phyloP scores from a whole-genome alignment of 176 grass and related monocot species.

The Musa schizocarpa region DNA sequence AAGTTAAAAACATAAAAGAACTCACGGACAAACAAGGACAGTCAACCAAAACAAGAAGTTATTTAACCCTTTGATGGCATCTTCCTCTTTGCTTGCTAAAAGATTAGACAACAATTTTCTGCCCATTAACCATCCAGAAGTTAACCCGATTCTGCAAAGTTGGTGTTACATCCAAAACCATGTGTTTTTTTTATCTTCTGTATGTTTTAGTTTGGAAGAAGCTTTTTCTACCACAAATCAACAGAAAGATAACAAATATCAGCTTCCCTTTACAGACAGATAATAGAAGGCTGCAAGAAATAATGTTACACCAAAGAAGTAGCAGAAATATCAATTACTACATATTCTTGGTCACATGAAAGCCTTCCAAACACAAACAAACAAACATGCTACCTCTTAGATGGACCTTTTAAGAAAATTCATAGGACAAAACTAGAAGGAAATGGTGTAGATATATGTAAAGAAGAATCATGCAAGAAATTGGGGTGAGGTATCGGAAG shows the following conservation, averaged over 20 bases:
- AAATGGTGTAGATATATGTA: not conserved
- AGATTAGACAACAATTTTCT: too few species aligned
- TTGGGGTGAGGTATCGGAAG: too few species aligned
- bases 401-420: not conserved
- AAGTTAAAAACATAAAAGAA: not conserved
- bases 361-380: not conserved
- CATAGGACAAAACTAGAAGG: not conserved
- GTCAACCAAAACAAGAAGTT: too few species aligned
- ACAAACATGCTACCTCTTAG: not conserved
- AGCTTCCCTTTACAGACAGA: not conserved
- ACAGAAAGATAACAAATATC: not conserved
- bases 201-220: too few species aligned
- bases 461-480: not conserved
- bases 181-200: too few species aligned
- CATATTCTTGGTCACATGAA: not conserved
- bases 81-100: too few species aligned
- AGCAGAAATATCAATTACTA: not conserved
- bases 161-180: too few species aligned
- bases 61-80: too few species aligned
- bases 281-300: not conserved
- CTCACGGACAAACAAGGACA: not conserved
- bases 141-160: too few species aligned
- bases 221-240: too few species aligned
- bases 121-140: too few species aligned
- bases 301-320: too few species aligned